Conservation (phyloP, 1,284 basidiomycete genomes). For the Ceratobasidium sp. region DNA sequence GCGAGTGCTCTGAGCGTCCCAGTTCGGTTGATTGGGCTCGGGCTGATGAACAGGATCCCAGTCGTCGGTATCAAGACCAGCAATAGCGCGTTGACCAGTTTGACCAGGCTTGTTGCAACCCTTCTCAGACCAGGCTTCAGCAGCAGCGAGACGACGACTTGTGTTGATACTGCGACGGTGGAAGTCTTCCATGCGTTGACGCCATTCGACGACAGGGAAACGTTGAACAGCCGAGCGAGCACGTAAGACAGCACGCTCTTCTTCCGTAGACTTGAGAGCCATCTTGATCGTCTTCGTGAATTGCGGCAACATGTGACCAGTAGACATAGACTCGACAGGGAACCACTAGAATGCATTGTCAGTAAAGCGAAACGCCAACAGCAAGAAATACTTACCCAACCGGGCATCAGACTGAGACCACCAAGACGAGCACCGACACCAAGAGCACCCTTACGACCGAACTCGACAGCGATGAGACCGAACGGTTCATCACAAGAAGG, state of each 20-base stretch:
- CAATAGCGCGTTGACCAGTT: conserved; percentile 60
- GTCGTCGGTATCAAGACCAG: conserved; percentile 64
- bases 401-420: conserved; percentile 95
- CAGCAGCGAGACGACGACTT: conserved; percentile 76
- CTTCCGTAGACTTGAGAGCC: conserved; percentile 88
- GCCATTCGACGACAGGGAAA: conserved; percentile 97
- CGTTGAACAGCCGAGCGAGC: conserved; percentile 93
- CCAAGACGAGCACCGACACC: conserved; percentile 93
- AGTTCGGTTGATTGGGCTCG: conserved; percentile 67
- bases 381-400: conserved; percentile 77
- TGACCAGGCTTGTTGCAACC: conserved; percentile 71
- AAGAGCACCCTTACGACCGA: conserved; percentile 93
- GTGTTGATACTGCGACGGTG: conserved; percentile 84
- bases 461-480: conserved; percentile 94
- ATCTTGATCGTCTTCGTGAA: conserved; percentile 93
- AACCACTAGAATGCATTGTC: conserved; percentile 76
- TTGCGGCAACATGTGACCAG: conserved; percentile 94
- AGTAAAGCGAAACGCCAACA: conserved; percentile 44
- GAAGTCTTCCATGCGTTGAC: conserved; percentile 94
- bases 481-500: conserved; percentile 96
- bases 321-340: conserved; percentile 91
- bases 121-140: conserved; percentile 71
- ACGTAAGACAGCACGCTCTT: conserved; percentile 90
- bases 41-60: conserved; percentile 69
- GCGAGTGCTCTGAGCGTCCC: conserved; percentile 57